Percentiles rank a stretch among this genome's conserved stretches.
phyloP scores from a whole-genome alignment of 768 basidiomycete genomes.

The Serendipita vermifera region DNA sequence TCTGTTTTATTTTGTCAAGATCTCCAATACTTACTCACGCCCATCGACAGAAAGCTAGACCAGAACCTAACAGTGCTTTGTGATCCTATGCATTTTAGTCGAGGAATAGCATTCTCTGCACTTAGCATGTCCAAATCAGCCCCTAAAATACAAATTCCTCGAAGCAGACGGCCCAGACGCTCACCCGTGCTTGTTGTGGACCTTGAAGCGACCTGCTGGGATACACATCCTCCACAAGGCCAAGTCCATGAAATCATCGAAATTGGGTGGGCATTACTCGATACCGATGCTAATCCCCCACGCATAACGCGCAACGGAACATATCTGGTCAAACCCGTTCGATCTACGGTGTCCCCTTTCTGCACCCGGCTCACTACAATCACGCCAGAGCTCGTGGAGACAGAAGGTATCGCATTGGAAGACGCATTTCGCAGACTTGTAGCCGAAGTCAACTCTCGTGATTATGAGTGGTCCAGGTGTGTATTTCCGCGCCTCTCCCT shows the following conservation, averaged over 20 bases:
- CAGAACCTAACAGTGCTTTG: too few species aligned
- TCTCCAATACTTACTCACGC: too few species aligned
- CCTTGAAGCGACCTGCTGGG: slow-evolving; percentile 2
- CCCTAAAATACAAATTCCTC: too few species aligned
- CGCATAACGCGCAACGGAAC: neutral
- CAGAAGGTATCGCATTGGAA: neutral
- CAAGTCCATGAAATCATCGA: slow-evolving; percentile 7
- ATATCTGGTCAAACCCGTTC: neutral
- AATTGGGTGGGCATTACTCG: slow-evolving; percentile 2
- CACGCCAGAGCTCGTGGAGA: neutral
- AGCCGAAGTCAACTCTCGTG: neutral
- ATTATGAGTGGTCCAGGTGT: neutral
- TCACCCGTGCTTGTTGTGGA: neutral
- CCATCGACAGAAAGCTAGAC: too few species aligned
- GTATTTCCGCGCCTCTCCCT: too few species aligned
- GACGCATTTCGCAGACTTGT: neutral
- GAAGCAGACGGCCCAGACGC: neutral
- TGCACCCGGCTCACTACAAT: slow-evolving; percentile 6
- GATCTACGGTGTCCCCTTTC: neutral
- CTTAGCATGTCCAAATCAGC: too few species aligned
- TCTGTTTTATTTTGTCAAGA: too few species aligned
- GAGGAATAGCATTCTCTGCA: too few species aligned
- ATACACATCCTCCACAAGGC: neutral
- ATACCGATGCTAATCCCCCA: neutral
- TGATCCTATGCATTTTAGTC: too few species aligned